A percentile compares a stretch with the other conserved stretches of the same genome.
Evolutionary conservation across 169 alveolate species (phyloP).

Genomic region (Eimeria zaria): DNA sequence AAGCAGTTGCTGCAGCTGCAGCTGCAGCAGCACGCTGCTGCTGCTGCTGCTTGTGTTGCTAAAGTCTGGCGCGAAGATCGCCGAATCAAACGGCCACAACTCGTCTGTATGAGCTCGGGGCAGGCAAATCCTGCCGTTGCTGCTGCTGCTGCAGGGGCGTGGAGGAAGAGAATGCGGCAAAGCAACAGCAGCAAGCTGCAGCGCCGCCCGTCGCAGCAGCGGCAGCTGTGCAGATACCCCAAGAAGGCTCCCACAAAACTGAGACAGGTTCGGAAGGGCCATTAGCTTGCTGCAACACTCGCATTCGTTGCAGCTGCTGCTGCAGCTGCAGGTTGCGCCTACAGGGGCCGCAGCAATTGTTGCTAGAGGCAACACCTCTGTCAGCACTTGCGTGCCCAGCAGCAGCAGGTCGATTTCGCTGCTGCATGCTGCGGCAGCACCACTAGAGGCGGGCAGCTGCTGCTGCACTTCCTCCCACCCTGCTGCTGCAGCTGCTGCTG

Average conservation of each 20-base stretch:
- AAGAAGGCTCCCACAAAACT: conserved; percentile 73
- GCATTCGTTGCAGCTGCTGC: conserved; percentile 19
- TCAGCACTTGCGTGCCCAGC: conserved; percentile 73
- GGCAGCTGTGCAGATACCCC: conserved; percentile 77
- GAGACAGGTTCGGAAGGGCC: conserved; percentile 67
- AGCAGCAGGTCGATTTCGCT: conserved; percentile 48
- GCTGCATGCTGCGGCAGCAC: conserved; percentile 32
- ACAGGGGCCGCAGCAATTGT: conserved; percentile 64
- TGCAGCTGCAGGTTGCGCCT: conserved; percentile 16
- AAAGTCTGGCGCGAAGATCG: conserved; percentile 12
- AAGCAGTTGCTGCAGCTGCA: conserved; percentile 78
- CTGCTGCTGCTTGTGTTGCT: conserved; percentile 39
- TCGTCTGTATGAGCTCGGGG: conserved; percentile 12
- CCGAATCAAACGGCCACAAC: conserved; percentile 5
- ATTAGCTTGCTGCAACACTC: conserved; percentile 58
- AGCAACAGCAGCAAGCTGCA: conserved; percentile 49
- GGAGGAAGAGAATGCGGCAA: conserved; percentile 71
- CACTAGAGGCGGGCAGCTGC: conserved; percentile 40
- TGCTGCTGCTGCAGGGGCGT: conserved; percentile 64
- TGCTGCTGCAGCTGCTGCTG: conserved; percentile 39
- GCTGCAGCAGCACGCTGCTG: conserved; percentile 74
- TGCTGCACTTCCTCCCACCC: background rate
- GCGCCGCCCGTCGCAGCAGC: conserved; percentile 75
- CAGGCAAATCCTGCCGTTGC: background rate
- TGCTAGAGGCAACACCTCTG: conserved; percentile 60